Conservation (phyloP, 306 rosid species). For the Arachis hypogaea region DNA sequence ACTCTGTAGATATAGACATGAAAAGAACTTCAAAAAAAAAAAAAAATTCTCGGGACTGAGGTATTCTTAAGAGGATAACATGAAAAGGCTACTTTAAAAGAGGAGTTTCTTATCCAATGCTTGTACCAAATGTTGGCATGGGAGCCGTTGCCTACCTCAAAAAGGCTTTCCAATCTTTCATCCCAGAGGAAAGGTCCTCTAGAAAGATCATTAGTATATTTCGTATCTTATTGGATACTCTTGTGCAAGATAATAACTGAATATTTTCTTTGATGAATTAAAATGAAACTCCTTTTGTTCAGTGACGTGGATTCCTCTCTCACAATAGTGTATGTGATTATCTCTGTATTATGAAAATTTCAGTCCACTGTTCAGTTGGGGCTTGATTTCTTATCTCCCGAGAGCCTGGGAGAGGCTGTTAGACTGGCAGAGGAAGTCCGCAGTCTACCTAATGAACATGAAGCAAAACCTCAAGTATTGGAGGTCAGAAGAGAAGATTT, state of each 20-base stretch:
- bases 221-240: too few relatives aligned
- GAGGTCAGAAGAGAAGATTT: constrained; percentile 70
- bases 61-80: too few relatives aligned
- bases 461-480: constrained; percentile 83
- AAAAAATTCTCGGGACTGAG: too few relatives aligned
- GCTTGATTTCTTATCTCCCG: constrained; percentile 98
- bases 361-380: constrained; percentile 96
- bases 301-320: constrained; percentile 21
- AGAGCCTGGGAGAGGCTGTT: constrained; percentile 86
- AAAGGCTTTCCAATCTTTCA: too few relatives aligned
- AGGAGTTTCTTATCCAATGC: too few relatives aligned
- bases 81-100: too few relatives aligned
- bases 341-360: constrained; percentile 45
- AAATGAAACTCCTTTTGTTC: constrained; percentile 27
- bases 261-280: constrained; percentile 28
- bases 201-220: too few relatives aligned
- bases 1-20: too few relatives aligned
- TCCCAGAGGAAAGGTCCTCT: too few relatives aligned
- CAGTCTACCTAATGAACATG: constrained; percentile 88
- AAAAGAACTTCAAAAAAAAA: too few relatives aligned
- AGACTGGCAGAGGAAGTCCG: constrained; percentile 85
- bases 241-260: not conserved
- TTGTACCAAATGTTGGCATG: too few relatives aligned
- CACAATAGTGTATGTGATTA: constrained; percentile 14
- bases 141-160: too few relatives aligned